These are phyloP conservation scores for Arthrobotrys conoides DNA, from an alignment of 2,329 filamentous ascomycete genomes.

Conservation along the genomic window DNA sequence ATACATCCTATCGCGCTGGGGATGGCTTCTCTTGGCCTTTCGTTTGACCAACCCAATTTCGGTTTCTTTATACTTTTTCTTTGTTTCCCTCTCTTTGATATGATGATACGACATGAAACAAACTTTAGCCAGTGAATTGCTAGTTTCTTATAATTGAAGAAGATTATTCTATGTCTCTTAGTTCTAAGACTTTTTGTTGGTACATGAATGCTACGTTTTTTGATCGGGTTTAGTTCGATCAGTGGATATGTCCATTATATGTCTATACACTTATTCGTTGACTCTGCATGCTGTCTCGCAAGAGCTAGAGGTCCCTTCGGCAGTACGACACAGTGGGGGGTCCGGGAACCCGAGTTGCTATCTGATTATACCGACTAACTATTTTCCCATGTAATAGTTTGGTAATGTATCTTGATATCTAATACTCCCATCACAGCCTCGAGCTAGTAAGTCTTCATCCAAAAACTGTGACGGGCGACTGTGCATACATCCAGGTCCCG, in stretches of 20 bases:
- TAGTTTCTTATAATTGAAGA: conserved; percentile 17
- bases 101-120: conserved; percentile 39
- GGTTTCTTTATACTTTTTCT: neutral
- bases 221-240: neutral
- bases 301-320: neutral
- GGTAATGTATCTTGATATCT: too few relatives aligned
- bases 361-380: neutral
- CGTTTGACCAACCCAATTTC: conserved; percentile 9
- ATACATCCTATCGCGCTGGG: conserved; percentile 40
- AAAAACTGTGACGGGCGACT: too few relatives aligned
- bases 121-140: conserved; percentile 16
- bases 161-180: conserved; percentile 3
- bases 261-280: neutral
- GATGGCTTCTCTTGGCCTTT: conserved; percentile 6
- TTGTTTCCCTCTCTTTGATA: conserved; percentile 23
- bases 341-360: neutral
- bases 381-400: too few relatives aligned
- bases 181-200: neutral
- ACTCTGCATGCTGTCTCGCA: too few relatives aligned
- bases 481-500: too few relatives aligned
- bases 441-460: too few relatives aligned
- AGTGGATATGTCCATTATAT: neutral
- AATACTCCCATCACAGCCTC: too few relatives aligned
- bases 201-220: neutral
- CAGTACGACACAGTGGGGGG: neutral